Evolutionary conservation across 768 basidiomycete species (phyloP).

Genomic region (Russula virescens): DNA sequence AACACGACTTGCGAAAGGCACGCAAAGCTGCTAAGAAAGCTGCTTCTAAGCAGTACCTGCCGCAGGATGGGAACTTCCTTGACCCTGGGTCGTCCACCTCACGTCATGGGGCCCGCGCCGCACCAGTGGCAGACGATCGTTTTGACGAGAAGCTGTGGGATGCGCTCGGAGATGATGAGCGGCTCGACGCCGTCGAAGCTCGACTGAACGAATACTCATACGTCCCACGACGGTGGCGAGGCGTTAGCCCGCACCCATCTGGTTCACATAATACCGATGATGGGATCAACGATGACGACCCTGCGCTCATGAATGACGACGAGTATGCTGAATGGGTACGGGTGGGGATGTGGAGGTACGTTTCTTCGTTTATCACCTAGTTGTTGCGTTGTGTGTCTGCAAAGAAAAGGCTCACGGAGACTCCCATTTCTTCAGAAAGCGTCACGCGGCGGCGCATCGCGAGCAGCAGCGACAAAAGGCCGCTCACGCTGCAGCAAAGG

Average conservation of each 20-base stretch:
- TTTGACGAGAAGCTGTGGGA: constrained; percentile 72
- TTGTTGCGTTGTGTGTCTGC: no score
- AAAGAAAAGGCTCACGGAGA: no score
- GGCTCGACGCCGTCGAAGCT: constrained; percentile 56
- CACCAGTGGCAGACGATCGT: constrained; percentile 45
- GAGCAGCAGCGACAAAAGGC: constrained; percentile 55
- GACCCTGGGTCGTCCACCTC: constrained; percentile 36
- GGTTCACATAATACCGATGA: constrained; percentile 32
- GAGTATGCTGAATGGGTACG: constrained; percentile 87
- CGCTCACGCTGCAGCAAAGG: constrained; percentile 45
- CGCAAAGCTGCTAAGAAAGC: constrained; percentile 50
- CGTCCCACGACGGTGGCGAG: constrained; percentile 66
- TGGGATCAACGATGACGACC: constrained; percentile 35
- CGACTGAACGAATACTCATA: constrained; percentile 64
- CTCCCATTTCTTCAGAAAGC: no score
- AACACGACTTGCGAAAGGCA: constrained; percentile 35
- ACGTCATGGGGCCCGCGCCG: constrained; percentile 39
- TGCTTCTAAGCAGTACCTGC: constrained; percentile 20
- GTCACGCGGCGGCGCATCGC: constrained; percentile 59
- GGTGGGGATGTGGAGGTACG: constrained; percentile 77
- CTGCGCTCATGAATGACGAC: constrained; percentile 67
- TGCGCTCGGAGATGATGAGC: constrained; percentile 68
- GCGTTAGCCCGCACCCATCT: constrained; percentile 39
- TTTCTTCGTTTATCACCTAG: neutral
- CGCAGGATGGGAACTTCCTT: neutral